Evolutionary conservation across 129 eudicot species (phyloP).

Genomic region (Helianthus annuus): DNA sequence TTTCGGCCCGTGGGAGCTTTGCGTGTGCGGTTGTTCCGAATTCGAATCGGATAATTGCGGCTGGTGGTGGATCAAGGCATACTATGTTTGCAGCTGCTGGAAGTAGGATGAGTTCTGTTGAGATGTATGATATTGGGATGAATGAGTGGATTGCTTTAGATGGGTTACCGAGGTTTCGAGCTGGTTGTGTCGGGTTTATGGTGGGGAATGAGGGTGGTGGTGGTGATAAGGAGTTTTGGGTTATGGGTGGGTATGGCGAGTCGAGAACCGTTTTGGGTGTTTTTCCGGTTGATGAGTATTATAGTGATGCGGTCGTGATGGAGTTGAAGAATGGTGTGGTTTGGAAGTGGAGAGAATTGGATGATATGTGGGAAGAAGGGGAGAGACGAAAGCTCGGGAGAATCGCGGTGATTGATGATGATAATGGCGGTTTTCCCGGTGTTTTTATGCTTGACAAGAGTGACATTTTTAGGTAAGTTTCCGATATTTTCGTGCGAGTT

Average conservation of each 20-base stretch:
- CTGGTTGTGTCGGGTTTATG: conserved; percentile 91
- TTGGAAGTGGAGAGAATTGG: conserved; percentile 79
- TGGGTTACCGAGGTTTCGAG: conserved; percentile 74
- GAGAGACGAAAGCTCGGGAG: conserved; percentile 74
- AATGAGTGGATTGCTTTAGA: conserved; percentile 80
- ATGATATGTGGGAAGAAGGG: conserved; percentile 94
- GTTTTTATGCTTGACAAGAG: conserved; percentile 78
- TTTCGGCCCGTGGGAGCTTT: conserved; percentile 81
- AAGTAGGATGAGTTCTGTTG: conserved; percentile 86
- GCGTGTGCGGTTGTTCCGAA: conserved; percentile 59
- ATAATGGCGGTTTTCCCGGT: conserved; percentile 45
- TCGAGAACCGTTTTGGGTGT: conserved; percentile 84
- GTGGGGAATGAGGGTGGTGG: conserved; percentile 39
- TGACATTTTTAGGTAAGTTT: conserved; percentile 74
- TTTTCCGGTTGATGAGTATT: conserved; percentile 92
- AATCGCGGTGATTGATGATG: conserved; percentile 62
- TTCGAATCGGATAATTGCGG: conserved; percentile 55
- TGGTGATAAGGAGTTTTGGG: conserved; percentile 66
- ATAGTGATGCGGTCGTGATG: conserved; percentile 84
- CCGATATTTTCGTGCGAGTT: not conserved
- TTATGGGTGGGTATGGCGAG: conserved; percentile 98
- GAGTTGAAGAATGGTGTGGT: conserved; percentile 56
- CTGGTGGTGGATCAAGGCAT: conserved; percentile 95
- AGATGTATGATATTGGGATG: conserved; percentile 72
- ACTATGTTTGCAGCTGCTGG: conserved; percentile 87